Evolutionary conservation across 176 grass and related monocot species (phyloP), one percentile per base, ranked within the genome.

Genomic region (Lolium rigidum): DNA sequence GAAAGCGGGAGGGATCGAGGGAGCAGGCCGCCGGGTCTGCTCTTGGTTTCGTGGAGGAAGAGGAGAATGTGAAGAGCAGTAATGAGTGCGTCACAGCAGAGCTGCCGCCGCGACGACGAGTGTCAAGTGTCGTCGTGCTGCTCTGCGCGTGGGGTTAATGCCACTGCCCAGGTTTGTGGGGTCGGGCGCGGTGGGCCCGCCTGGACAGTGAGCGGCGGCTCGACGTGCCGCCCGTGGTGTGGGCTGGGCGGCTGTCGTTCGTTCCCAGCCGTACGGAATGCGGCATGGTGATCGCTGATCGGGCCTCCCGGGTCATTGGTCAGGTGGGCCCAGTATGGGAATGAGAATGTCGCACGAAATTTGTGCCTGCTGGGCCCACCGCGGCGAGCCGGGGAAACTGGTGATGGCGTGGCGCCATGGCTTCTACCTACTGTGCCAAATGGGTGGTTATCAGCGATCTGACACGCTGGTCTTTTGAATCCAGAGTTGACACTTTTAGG

Each of bases 141-240:
- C 20, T 57, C 49, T 55, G 80, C 55, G 80, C 80, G 65, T 82
- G 47, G 79, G 76, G 76, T 62, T 60, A 44, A 43, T 78, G 76
- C 76, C 76, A 59, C 35, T 59, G 4, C 46, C 9, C 79, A 41
- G 79, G 25, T 10, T 31, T 17, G 50, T 52, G 50, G 49, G 49
- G 49, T 50, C 49, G 12, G 49, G 60, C 52, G 52, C 15, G 7
- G 77, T 66, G 79, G 79, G 46, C 61, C 61, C 17, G 0, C 0
- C 5, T 41, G 20, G 80, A 22, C 80, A 70, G 80, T 2, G 11
- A 69, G 78, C 14, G 59, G 20, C 13, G 16, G 1, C 31, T 12
- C 15, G 9, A 58, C 10, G 76, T 60, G 54, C 9, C 11, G 73
- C 15, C 11, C 25, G 13, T 51, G 74, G 13, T 55, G 76, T 71